Conservation (phyloP, 768 basidiomycete genomes). For the Mycena olivaceomarginata region DNA sequence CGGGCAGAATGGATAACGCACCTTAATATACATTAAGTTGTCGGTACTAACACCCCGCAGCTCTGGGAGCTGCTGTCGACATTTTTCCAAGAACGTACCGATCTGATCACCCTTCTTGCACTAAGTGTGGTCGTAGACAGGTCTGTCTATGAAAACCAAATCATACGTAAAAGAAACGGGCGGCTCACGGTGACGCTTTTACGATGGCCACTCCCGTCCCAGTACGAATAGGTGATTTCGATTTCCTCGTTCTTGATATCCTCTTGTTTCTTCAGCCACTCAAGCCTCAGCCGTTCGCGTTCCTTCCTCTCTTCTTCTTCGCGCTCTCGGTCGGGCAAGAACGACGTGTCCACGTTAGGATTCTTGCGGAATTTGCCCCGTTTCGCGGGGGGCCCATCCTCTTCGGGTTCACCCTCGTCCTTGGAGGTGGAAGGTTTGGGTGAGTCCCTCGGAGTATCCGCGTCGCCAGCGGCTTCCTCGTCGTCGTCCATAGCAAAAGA, state of each 20-base stretch:
- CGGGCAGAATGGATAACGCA: slow-evolving; percentile 40
- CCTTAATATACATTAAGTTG: slow-evolving; percentile 99
- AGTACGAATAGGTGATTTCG: slow-evolving; percentile 96
- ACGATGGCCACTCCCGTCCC: slow-evolving; percentile 98
- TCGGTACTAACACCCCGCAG: slow-evolving; percentile 93
- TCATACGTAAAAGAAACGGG: not conserved
- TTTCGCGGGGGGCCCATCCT: slow-evolving; percentile 74
- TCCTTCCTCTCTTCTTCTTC: slow-evolving; percentile 94
- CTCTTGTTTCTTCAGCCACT: slow-evolving; percentile 89
- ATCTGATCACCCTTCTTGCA: slow-evolving; percentile 98
- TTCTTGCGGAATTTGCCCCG: slow-evolving; percentile 93
- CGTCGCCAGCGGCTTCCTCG: slow-evolving; percentile 73
- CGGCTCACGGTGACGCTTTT: slow-evolving; percentile 90
- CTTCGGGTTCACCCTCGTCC: slow-evolving; percentile 62
- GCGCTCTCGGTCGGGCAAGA: slow-evolving; percentile 97
- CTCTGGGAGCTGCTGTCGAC: slow-evolving; percentile 94
- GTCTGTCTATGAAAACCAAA: slow-evolving; percentile 15
- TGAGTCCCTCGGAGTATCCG: slow-evolving; percentile 53
- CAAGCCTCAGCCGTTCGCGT: slow-evolving; percentile 90
- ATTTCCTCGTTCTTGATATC: slow-evolving; percentile 83
- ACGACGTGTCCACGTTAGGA: slow-evolving; percentile 97
- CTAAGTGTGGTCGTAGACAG: slow-evolving; percentile 62
- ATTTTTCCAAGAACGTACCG: slow-evolving; percentile 92
- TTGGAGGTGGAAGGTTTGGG: slow-evolving; percentile 56
- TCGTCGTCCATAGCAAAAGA: slow-evolving; percentile 96